Percentiles rank a stretch among this genome's conserved stretches.
Conservation (phyloP, 768 basidiomycete species). For the Dioszegia aurantiaca region DNA sequence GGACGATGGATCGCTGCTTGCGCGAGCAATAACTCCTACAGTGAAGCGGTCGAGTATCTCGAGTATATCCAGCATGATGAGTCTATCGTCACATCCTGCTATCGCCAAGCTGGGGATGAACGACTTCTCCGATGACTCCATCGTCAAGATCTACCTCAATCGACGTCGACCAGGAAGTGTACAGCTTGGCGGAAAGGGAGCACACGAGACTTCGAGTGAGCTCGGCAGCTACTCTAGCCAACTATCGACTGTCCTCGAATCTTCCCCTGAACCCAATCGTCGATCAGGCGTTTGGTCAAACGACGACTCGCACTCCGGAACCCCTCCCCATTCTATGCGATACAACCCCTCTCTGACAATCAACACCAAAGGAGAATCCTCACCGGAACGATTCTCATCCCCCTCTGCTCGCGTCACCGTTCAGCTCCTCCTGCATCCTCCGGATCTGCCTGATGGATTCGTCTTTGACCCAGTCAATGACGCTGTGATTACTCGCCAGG, state of each 20-base stretch:
- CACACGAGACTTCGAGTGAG: slow-evolving; percentile 23
- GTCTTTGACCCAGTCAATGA: slow-evolving; percentile 88
- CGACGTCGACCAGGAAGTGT: slow-evolving; percentile 54
- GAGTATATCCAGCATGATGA: slow-evolving; percentile 88
- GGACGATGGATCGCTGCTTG: slow-evolving; percentile 53
- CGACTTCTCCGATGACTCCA: slow-evolving; percentile 94
- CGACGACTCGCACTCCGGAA: slow-evolving; percentile 1
- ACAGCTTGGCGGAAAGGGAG: slow-evolving; percentile 17
- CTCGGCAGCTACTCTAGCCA: slow-evolving; percentile 43
- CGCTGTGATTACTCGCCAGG: slow-evolving; percentile 83
- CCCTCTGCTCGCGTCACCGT: slow-evolving; percentile 81
- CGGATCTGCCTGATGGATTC: slow-evolving; percentile 92
- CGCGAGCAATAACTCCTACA: slow-evolving; percentile 53
- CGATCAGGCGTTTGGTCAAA: slow-evolving; percentile 14
- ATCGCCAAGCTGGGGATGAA: slow-evolving; percentile 93
- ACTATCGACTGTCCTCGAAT: slow-evolving; percentile 51
- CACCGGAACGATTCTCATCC: slow-evolving; percentile 55
- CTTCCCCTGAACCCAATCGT: slow-evolving; percentile 54
- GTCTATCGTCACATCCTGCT: slow-evolving; percentile 89
- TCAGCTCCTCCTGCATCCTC: slow-evolving; percentile 79
- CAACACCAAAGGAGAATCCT: slow-evolving; percentile 26
- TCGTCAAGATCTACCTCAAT: slow-evolving; percentile 94
- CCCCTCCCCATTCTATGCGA: slow-evolving; percentile 13
- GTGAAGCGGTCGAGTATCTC: slow-evolving; percentile 91
- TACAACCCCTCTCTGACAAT: slow-evolving; percentile 40